Base-by-base conservation (phyloP, 2,329 filamentous ascomycete genomes). In the Pyrenophora teres region DNA sequence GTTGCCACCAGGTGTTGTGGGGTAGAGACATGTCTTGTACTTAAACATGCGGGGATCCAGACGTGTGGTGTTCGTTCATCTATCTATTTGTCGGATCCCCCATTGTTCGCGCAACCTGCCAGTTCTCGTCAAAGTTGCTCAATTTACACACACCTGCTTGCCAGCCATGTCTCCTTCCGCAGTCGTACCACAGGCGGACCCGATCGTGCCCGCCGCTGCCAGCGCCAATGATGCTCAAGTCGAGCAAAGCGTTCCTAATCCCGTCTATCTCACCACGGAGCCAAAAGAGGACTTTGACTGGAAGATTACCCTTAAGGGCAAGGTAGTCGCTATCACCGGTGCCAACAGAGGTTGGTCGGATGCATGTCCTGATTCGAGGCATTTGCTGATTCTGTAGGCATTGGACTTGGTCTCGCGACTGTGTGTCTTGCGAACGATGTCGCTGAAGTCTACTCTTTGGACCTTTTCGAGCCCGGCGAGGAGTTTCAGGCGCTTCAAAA, bases 341-440 rank as follows among this genome's bases (percentile, higher is more conserved):
- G 50, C 50, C 12, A 52, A 52, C 39, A 49, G 50, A 52, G 50
- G 50, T 52, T 9, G n/a, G 50, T 40, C 27, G 45, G 64, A 62
- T 39, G 60, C 61, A 16, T 64, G 65, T 40, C 21, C 45, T 21
- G 74, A 77, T 77, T 8, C 27, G 10, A 31, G 25, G 32, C 19
- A 42, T n/a, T 32, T 47, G 39, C 38, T 36, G 43, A 40, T 18
- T 3, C 19, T 47, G 15, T 35, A 52, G 50, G 50, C 15, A 52
- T 53, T 48, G 77, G 77, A 15, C 72, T 80, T 2, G 78, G 77
- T 60, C 79, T 62, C 68, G 78, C 59, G 68, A 80, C 64, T 68
- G 73, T 73, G 48, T 80, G 77, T 57, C 75, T 81, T 9, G 64
- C 64, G 23, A 81, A 81, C 52, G 76, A 74, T 18, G 78, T 78